Conservation (phyloP, 768 basidiomycete species). For the Hydnomerulius pinastri region DNA sequence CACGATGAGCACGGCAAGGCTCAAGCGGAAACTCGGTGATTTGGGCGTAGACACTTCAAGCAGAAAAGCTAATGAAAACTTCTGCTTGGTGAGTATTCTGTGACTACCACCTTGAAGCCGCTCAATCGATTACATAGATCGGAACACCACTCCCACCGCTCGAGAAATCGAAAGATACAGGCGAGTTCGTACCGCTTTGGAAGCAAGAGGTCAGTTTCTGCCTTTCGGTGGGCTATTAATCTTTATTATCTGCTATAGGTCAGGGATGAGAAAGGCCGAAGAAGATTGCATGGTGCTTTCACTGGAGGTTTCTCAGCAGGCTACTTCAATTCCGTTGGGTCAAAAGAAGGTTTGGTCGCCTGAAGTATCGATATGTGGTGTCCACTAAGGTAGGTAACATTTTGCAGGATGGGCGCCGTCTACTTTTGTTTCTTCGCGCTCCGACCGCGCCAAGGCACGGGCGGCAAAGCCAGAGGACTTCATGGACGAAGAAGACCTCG, state of each 20-base stretch:
- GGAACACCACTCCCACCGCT: slow-evolving; percentile 93
- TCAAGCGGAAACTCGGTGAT: slow-evolving; percentile 86
- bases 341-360: slow-evolving; percentile 76
- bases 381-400: not conserved
- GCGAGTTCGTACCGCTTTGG: slow-evolving; percentile 97
- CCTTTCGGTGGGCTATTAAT: slow-evolving; percentile 19
- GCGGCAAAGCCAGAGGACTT: slow-evolving; percentile 82
- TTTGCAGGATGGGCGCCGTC: slow-evolving; percentile 88
- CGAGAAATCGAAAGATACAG: slow-evolving; percentile 89
- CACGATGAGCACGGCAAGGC: slow-evolving; percentile 49
- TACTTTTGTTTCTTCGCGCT: slow-evolving; percentile 88
- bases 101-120: not conserved
- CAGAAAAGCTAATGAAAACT: slow-evolving; percentile 75
- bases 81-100: slow-evolving; percentile 64
- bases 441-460: slow-evolving; percentile 64
- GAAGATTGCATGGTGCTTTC: slow-evolving; percentile 96
- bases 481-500: slow-evolving; percentile 98
- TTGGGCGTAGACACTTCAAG: slow-evolving; percentile 74
- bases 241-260: slow-evolving; percentile 50
- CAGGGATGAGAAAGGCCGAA: slow-evolving; percentile 88
- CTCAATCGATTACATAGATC: slow-evolving; percentile 53
- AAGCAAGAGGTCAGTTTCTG: slow-evolving; percentile 82
- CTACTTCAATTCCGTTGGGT: slow-evolving; percentile 95
- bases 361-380: not conserved
- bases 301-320: slow-evolving; percentile 98